These are phyloP conservation scores for Dendryphion nanum DNA, from an alignment of 2,329 filamentous ascomycete species.

Conservation along the genomic window DNA sequence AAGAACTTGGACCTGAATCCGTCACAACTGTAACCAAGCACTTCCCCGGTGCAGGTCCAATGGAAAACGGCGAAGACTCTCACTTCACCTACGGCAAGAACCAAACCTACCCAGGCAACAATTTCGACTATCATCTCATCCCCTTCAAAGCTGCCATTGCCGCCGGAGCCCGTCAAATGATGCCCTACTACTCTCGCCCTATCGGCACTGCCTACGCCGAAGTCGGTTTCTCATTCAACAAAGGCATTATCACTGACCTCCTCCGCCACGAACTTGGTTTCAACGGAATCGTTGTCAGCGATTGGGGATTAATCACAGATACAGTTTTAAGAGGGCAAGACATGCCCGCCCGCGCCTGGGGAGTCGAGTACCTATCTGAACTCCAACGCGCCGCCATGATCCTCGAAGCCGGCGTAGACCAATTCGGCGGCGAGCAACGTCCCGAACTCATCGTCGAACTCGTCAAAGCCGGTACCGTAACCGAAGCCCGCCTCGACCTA, in stretches of 20 bases:
- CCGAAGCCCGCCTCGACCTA: slow-evolving; percentile 46
- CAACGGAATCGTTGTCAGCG: slow-evolving; percentile 52
- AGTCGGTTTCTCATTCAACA: slow-evolving; percentile 54
- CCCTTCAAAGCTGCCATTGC: slow-evolving; percentile 53
- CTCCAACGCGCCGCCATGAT: slow-evolving; percentile 45
- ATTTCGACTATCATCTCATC: slow-evolving; percentile 51
- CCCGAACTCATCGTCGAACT: slow-evolving; percentile 52
- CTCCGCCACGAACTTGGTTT: slow-evolving; percentile 51
- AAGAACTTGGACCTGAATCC: slow-evolving; percentile 43
- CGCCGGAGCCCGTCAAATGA: slow-evolving; percentile 52
- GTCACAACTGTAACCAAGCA: slow-evolving; percentile 54
- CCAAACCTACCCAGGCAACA: slow-evolving; percentile 50
- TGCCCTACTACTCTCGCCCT: slow-evolving; percentile 53
- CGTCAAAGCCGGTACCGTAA: slow-evolving; percentile 41
- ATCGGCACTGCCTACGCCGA: slow-evolving; percentile 48
- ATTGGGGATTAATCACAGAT: slow-evolving; percentile 56
- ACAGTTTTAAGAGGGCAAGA: slow-evolving; percentile 42
- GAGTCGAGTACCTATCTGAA: slow-evolving; percentile 46
- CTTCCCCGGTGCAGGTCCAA: slow-evolving; percentile 53
- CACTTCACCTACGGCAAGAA: slow-evolving; percentile 56
- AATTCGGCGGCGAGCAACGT: slow-evolving; percentile 52
- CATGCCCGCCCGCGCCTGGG: slow-evolving; percentile 53
- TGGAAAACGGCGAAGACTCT: slow-evolving; percentile 52
- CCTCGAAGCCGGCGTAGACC: slow-evolving; percentile 53
- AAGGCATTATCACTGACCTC: slow-evolving; percentile 51